phyloP scores from a whole-genome alignment of 495 filamentous ascomycete species.

The Cercophora sp. region DNA sequence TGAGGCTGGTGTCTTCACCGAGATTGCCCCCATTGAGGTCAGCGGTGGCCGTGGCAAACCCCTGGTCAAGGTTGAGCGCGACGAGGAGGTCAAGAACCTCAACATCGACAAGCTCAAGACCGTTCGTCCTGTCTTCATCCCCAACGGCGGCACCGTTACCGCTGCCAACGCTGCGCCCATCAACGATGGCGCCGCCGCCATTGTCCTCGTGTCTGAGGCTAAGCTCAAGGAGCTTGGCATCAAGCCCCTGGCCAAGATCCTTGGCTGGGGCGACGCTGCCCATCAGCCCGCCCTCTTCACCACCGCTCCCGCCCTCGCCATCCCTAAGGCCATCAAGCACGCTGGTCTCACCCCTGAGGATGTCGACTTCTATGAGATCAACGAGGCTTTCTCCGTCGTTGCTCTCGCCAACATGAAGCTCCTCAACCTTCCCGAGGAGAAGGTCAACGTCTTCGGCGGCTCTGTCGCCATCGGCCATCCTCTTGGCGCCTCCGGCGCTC shows the following conservation, averaged over 20 bases:
- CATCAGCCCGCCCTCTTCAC: constrained; percentile 92
- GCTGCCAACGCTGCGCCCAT: constrained; percentile 96
- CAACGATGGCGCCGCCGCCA: constrained; percentile 86
- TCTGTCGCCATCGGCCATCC: constrained; percentile 95
- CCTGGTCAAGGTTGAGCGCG: constrained; percentile 68
- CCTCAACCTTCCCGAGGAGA: constrained; percentile 69
- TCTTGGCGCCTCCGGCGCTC: constrained; percentile 85
- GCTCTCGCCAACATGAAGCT: constrained; percentile 94
- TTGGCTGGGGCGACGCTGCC: constrained; percentile 93
- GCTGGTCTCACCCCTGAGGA: constrained; percentile 69
- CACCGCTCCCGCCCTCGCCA: constrained; percentile 87
- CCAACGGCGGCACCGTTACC: constrained; percentile 82
- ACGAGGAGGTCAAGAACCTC: constrained; percentile 97
- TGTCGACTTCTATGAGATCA: constrained; percentile 95
- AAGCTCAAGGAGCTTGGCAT: constrained; percentile 84
- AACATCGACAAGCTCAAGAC: constrained; percentile 85
- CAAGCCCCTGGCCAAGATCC: constrained; percentile 89
- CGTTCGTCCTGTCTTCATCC: constrained; percentile 81
- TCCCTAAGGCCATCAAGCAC: constrained; percentile 94
- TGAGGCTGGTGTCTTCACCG: constrained; percentile 71
- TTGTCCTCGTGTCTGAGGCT: constrained; percentile 86
- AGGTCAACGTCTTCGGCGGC: constrained; percentile 94
- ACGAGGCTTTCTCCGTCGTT: constrained; percentile 97
- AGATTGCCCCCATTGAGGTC: constrained; percentile 89
- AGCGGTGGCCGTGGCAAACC: constrained; percentile 88